These are phyloP conservation scores for Poa pratensis DNA, from an alignment of 176 grass and related monocot species.

Conservation along the genomic window DNA sequence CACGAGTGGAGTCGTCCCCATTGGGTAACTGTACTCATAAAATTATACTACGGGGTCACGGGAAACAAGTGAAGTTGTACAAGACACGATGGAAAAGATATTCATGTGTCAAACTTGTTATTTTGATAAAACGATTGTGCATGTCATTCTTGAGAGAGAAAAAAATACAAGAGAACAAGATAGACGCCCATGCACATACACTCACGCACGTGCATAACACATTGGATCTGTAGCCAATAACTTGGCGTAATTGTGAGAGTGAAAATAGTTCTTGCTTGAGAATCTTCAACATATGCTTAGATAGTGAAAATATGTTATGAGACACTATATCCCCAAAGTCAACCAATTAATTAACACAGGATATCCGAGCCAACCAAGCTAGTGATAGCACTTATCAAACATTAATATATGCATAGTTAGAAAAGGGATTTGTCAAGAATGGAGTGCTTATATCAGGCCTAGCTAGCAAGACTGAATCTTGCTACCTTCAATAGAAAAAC, in stretches of 20 bases:
- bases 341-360: slow-evolving; percentile 21
- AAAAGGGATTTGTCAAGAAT: not conserved
- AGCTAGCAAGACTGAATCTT: not conserved
- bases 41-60: not conserved
- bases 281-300: not conserved
- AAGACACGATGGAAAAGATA: not conserved
- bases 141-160: not conserved
- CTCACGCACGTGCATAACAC: not conserved
- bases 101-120: not conserved
- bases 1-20: too few species aligned
- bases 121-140: not conserved
- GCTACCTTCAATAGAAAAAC: not conserved
- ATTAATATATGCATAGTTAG: not conserved
- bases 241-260: not conserved
- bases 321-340: not conserved
- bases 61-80: not conserved
- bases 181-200: not conserved
- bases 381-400: not conserved
- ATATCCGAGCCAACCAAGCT: not conserved
- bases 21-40: too few species aligned
- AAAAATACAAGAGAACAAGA: not conserved
- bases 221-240: not conserved
- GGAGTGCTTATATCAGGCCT: not conserved
- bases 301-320: not conserved
- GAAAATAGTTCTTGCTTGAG: not conserved